A percentile compares a stretch with the other conserved stretches of the same genome.
These are phyloP conservation scores for Apiospora aurea DNA, from an alignment of 2,329 filamentous ascomycete genomes.

Conservation along the genomic window DNA sequence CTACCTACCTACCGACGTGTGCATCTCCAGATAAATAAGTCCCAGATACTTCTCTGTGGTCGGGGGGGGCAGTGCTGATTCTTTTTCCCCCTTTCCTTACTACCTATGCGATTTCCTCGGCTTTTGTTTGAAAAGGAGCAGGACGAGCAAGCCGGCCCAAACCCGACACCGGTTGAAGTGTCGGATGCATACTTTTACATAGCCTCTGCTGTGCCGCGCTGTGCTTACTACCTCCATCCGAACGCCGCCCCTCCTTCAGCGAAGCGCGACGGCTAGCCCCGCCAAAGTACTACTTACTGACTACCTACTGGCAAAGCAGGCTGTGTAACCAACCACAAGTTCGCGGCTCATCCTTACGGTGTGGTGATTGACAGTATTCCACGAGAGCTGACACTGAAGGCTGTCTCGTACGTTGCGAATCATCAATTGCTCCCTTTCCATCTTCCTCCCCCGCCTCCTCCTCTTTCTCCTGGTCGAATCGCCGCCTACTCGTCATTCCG, in stretches of 20 bases:
- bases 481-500: neutral
- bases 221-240: constrained; percentile 8
- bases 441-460: neutral
- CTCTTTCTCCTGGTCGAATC: too few species aligned
- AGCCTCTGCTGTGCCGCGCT: constrained; percentile 16
- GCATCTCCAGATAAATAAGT: neutral
- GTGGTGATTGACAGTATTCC: constrained; percentile 21
- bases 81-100: too few species aligned
- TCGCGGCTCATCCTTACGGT: neutral
- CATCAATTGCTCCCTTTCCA: neutral
- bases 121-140: neutral
- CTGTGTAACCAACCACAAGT: constrained; percentile 19
- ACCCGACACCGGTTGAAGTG: neutral
- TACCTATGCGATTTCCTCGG: neutral
- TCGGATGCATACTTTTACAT: neutral
- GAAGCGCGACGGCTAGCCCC: constrained; percentile 15
- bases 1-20: neutral
- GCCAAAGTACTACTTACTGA: neutral
- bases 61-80: neutral
- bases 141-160: neutral
- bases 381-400: constrained; percentile 25
- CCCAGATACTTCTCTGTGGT: neutral
- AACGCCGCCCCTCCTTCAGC: neutral
- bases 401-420: constrained; percentile 13
- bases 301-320: neutral